Percentiles rank a stretch among this genome's conserved stretches.
These are phyloP conservation scores for Phytophthora multivora DNA, from an alignment of 352 stramenopile genomes.

Conservation along the genomic window DNA sequence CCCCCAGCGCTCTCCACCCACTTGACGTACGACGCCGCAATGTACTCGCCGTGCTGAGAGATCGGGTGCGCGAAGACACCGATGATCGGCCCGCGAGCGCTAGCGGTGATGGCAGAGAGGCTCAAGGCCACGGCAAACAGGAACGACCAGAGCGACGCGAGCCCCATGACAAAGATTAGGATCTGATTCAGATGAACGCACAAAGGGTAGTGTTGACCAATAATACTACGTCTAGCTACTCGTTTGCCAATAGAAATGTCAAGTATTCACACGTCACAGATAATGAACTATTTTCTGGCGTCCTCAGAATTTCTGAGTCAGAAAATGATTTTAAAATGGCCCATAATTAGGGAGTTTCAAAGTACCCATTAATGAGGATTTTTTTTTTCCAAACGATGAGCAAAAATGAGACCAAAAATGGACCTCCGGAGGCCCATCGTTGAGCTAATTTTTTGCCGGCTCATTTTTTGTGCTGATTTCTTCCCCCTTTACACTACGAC, in stretches of 20 bases:
- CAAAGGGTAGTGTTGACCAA: not conserved
- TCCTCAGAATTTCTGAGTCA: too few species aligned
- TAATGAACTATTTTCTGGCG: too few species aligned
- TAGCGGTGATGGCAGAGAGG: slow-evolving; percentile 12
- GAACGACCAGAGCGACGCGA: slow-evolving; percentile 2
- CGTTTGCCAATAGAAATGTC: not conserved
- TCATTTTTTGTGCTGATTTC: too few species aligned
- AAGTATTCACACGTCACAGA: not conserved
- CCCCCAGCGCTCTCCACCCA: slow-evolving; percentile 79
- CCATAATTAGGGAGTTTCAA: too few species aligned
- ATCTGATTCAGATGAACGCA: slow-evolving; percentile 8
- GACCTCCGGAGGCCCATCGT: too few species aligned
- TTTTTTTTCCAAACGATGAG: too few species aligned
- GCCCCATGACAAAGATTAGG: slow-evolving; percentile 12
- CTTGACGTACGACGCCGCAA: slow-evolving; percentile 83
- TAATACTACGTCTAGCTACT: not conserved
- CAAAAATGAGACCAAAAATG: too few species aligned
- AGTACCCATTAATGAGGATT: too few species aligned
- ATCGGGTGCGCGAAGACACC: slow-evolving; percentile 61
- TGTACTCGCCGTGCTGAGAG: slow-evolving; percentile 71
- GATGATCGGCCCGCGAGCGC: slow-evolving; percentile 45
- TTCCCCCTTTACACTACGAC: too few species aligned
- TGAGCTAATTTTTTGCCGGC: too few species aligned
- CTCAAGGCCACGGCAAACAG: slow-evolving; percentile 6
- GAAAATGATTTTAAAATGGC: too few species aligned